Evolutionary conservation across 495 filamentous ascomycete genomes (phyloP).

Genomic region (Pyrenula aspistea): DNA sequence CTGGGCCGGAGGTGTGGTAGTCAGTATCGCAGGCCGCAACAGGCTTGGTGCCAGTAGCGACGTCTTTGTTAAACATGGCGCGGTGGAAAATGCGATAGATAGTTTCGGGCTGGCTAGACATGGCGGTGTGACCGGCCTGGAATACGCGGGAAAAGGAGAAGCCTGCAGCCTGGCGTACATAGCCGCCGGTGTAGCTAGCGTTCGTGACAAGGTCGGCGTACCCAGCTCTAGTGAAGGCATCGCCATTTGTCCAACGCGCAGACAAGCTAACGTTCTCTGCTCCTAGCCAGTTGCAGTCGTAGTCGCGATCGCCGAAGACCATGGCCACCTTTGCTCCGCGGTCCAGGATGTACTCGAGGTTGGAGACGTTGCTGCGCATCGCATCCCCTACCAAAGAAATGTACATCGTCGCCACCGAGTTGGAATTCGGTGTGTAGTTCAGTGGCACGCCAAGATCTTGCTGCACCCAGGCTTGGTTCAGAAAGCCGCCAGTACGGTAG

Average conservation of each 20-base stretch:
- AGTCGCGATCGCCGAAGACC: constrained; percentile 1
- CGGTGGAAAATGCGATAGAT: constrained; percentile 20
- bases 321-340: constrained; percentile 1
- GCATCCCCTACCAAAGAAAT: not conserved
- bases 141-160: not conserved
- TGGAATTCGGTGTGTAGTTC: not conserved
- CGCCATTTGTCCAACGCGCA: not conserved
- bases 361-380: not conserved
- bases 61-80: constrained; percentile 16
- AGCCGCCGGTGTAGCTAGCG: not conserved
- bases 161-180: not conserved
- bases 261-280: not conserved
- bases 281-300: not conserved
- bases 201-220: not conserved
- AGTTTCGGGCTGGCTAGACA: constrained; percentile 14
- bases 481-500: not conserved
- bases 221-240: not conserved
- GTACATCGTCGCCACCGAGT: not conserved
- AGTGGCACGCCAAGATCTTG: not conserved
- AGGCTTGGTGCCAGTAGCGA: constrained; percentile 14
- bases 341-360: not conserved
- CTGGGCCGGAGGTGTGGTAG: not conserved
- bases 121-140: not conserved
- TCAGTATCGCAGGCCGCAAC: not conserved
- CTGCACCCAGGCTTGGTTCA: not conserved